These are phyloP conservation scores for Kurtzmaniella fragi DNA, from an alignment of 805 yeast genomes.

Conservation along the genomic window DNA sequence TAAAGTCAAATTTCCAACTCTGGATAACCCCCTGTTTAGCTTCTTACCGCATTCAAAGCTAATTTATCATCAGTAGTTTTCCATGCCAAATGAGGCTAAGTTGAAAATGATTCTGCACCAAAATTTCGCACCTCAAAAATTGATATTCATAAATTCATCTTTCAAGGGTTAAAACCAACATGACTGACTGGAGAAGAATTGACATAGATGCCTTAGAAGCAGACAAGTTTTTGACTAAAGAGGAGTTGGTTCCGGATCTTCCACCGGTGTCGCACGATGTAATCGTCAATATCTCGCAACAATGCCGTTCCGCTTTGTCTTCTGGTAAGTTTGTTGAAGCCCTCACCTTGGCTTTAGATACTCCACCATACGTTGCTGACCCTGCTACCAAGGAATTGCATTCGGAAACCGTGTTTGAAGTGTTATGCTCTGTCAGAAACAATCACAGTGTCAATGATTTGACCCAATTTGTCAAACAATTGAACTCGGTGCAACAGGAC, in stretches of 20 bases:
- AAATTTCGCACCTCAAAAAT: too few species aligned
- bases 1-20: too few species aligned
- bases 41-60: too few species aligned
- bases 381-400: constrained; percentile 46
- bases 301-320: constrained; percentile 58
- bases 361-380: constrained; percentile 82
- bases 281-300: constrained; percentile 48
- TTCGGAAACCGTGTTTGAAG: constrained; percentile 55
- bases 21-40: too few species aligned
- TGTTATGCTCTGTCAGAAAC: constrained; percentile 49
- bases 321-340: constrained; percentile 73
- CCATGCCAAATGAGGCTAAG: too few species aligned
- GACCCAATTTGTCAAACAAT: constrained; percentile 49
- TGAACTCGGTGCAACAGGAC: constrained; percentile 65
- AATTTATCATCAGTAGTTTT: too few species aligned
- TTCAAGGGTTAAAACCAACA: constrained; percentile 9
- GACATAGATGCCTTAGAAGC: constrained; percentile 91
- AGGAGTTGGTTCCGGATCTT: constrained; percentile 56
- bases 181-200: constrained; percentile 89
- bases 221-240: constrained; percentile 60
- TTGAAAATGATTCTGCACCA: too few species aligned
- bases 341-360: constrained; percentile 53
- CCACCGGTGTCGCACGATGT: constrained; percentile 44
- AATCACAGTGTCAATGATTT: constrained; percentile 65
- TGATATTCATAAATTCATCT: too few species aligned